Conservation (phyloP, 75 land plant species). For the Gnetum montanum region DNA sequence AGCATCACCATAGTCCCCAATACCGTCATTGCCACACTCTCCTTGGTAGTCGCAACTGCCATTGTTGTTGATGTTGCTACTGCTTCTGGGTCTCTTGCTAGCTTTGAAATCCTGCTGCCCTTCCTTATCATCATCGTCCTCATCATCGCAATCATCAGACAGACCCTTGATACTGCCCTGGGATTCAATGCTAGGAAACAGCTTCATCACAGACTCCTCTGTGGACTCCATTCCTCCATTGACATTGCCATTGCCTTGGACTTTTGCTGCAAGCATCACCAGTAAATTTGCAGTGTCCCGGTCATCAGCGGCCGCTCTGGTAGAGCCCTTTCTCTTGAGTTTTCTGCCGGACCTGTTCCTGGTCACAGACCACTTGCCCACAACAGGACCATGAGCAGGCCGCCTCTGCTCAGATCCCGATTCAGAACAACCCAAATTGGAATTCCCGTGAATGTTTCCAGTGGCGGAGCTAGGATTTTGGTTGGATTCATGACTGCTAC, state of each 20-base stretch:
- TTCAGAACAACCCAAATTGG: conserved; percentile 5
- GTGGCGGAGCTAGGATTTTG: neutral
- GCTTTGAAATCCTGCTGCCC: too few species aligned
- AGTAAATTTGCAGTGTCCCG: conserved; percentile 7
- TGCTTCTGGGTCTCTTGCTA: too few species aligned
- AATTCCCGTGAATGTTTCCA: too few species aligned
- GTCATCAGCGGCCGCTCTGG: neutral
- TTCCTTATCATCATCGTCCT: neutral
- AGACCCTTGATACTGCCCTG: conserved; percentile 4
- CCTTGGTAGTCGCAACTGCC: too few species aligned
- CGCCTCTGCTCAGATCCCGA: conserved; percentile 5
- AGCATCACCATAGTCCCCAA: too few species aligned
- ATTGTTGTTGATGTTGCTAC: too few species aligned
- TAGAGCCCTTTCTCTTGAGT: neutral
- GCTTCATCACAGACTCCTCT: conserved; percentile 2
- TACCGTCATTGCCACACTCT: too few species aligned
- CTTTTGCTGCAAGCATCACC: conserved; percentile 9
- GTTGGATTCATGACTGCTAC: neutral
- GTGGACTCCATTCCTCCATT: conserved; percentile 4
- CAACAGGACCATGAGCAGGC: neutral
- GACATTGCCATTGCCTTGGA: too few species aligned
- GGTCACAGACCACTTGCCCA: conserved; percentile 7
- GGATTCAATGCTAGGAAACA: conserved; percentile 4
- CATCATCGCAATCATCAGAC: conserved; percentile 1
- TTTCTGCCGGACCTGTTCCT: neutral